Base-by-base conservation (phyloP, 306 rosid genomes). In the Quercus ilex region DNA sequence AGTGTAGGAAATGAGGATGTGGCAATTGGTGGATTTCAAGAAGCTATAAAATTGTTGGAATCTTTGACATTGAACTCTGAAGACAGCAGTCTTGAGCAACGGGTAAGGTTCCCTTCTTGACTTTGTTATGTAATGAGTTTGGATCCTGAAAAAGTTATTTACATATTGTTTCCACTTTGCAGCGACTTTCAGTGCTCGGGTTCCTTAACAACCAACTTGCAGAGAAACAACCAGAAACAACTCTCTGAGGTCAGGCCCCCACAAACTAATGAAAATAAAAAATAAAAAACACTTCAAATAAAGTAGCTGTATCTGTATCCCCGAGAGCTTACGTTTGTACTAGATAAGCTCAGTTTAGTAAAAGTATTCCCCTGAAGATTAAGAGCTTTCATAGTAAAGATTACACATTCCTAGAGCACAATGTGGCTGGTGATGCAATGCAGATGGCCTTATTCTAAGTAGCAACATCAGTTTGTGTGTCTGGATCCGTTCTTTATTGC, bases 11-110 rank as follows among this genome's bases (percentile, higher is more conserved):
- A 92, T n/a, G 97, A 92, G 84, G 93, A 85, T 69, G 69, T 83
- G 30, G 99, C 97, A 3, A 83, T 81, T 23, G 82, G 85, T 77
- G 94, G 92, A 64, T 94, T 94, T 76, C 87, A 88, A 80, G 99
- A 92, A 88, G 99, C 95, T 83, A 90, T 94, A 78, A 85, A 89
- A 72, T 55, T 94, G 77, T 83, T 92, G 85, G 97, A 91, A 74
- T 74, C 92, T 51, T 81, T 92, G 75, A 73, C 87, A 17, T 83
- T 91, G 87, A 85, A 91, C 67, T 78, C 97, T 59, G 93, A 86
- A 87, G 89, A 88, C 18, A 76, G 82, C 68, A 92, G 77, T 28
- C 88, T 92, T 65, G 90, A 87, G 77, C 90, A 90, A 67, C 89
- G 94, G 89, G 97, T 94, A 86, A 82, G 84, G 60, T 69, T 52